A percentile compares a stretch with the other conserved stretches of the same genome.
Evolutionary conservation across 202 grass and related monocot species (phyloP).

Genomic region (Schoenoplectus tabernaemontani): DNA sequence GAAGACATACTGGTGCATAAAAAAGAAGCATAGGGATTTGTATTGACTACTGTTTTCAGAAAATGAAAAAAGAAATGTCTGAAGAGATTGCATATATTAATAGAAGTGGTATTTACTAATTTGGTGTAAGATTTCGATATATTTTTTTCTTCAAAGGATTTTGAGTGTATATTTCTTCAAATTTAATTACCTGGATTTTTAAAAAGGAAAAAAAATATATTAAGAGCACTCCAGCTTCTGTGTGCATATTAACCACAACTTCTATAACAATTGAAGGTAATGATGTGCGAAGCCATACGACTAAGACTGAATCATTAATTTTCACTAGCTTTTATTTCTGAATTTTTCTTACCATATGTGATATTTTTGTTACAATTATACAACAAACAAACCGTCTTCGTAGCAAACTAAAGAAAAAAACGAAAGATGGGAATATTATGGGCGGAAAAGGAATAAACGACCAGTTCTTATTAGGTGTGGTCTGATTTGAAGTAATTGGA

Average conservation of each 20-base stretch:
- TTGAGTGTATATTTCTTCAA: constrained; percentile 7
- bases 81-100: constrained; percentile 5
- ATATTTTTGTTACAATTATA: background rate
- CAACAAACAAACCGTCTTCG: background rate
- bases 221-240: background rate
- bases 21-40: background rate
- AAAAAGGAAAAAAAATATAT: background rate
- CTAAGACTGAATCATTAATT: background rate
- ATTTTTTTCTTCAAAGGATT: background rate
- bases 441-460: background rate
- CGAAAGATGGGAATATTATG: background rate
- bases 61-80: background rate
- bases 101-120: background rate
- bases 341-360: too few species aligned
- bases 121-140: constrained; percentile 2
- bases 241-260: background rate
- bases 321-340: background rate
- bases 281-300: background rate
- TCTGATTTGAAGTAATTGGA: background rate
- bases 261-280: background rate
- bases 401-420: background rate
- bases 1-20: background rate
- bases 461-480: background rate
- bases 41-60: background rate
- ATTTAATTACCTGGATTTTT: background rate